phyloP scores from a whole-genome alignment of 1,284 basidiomycete species.

The Leccinum pseudoinsigne region DNA sequence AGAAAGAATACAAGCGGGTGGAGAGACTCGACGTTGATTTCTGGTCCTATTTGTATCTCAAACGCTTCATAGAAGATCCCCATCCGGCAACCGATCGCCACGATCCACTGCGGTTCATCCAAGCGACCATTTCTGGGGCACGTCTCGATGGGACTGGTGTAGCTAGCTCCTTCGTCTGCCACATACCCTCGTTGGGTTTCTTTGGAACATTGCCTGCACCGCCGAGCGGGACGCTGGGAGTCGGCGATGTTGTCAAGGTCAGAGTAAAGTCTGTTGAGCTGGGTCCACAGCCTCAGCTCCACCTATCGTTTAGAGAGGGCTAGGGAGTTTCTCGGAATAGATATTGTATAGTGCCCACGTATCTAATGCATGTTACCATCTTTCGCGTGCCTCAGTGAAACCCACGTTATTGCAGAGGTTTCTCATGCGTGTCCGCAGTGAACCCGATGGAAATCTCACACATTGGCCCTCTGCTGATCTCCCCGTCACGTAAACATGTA shows the following conservation, averaged over 20 bases:
- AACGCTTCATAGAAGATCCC: slow-evolving; percentile 34
- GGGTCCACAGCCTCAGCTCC: slow-evolving; percentile 25
- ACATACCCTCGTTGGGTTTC: slow-evolving; percentile 29
- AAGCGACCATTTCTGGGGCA: slow-evolving; percentile 25
- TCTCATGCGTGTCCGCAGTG: not conserved
- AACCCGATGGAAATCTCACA: not conserved
- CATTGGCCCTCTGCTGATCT: not conserved
- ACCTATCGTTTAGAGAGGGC: slow-evolving; percentile 15
- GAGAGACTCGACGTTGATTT: slow-evolving; percentile 42
- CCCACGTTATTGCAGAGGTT: not conserved
- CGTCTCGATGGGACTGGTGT: slow-evolving; percentile 15
- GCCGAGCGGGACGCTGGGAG: slow-evolving; percentile 9
- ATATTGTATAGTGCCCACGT: not conserved
- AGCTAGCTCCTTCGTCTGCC: slow-evolving; percentile 22
- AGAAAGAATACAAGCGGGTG: slow-evolving; percentile 28
- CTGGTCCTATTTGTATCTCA: slow-evolving; percentile 41
- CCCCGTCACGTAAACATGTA: not conserved
- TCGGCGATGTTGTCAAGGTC: slow-evolving; percentile 29
- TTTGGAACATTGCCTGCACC: slow-evolving; percentile 17
- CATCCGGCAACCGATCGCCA: slow-evolving; percentile 16
- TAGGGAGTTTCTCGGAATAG: not conserved
- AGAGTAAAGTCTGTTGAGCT: slow-evolving; percentile 24
- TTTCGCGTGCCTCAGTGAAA: not conserved
- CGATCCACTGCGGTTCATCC: slow-evolving; percentile 26
- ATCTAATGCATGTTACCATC: not conserved